phyloP scores from a whole-genome alignment of 2,329 filamentous ascomycete genomes.

The Elsinoe batatas region DNA sequence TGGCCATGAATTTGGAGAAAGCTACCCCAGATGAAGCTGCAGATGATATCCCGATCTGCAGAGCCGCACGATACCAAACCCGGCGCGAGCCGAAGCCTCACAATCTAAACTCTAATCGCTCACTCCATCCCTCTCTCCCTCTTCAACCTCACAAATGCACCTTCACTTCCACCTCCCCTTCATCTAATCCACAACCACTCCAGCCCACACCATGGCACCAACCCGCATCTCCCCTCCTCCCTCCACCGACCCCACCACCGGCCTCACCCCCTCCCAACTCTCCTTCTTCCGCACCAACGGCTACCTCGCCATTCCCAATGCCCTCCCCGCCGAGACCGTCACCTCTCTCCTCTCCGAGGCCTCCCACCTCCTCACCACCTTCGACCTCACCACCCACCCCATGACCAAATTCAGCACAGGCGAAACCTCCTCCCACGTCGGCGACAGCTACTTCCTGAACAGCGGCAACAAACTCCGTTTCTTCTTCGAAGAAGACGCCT shows the following conservation, averaged over 20 bases:
- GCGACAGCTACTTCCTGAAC: conserved; percentile 85
- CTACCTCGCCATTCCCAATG: conserved; percentile 77
- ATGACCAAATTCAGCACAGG: conserved; percentile 92
- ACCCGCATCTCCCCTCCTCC: conserved; percentile 24
- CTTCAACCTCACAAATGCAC: not conserved
- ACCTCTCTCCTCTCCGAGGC: conserved; percentile 64
- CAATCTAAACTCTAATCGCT: conserved; percentile 5
- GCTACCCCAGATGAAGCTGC: not conserved
- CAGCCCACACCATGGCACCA: conserved; percentile 18
- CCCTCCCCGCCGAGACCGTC: conserved; percentile 58
- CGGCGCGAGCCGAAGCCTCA: conserved; percentile 3
- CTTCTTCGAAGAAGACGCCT: conserved; percentile 95
- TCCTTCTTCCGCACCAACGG: conserved; percentile 68
- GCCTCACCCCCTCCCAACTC: conserved; percentile 64
- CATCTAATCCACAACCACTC: not conserved
- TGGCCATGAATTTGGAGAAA: too few species aligned
- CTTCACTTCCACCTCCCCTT: not conserved
- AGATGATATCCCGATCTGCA: not conserved
- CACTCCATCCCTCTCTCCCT: not conserved
- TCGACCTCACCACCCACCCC: conserved; percentile 74
- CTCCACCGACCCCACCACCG: conserved; percentile 25
- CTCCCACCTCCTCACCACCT: conserved; percentile 59
- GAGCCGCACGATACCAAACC: not conserved
- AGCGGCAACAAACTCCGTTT: conserved; percentile 89
- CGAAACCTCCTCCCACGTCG: conserved; percentile 64